A percentile compares a stretch with the other conserved stretches of the same genome.
phyloP scores from a whole-genome alignment of 2,329 filamentous ascomycete species.

The Cladosporium sp. region DNA sequence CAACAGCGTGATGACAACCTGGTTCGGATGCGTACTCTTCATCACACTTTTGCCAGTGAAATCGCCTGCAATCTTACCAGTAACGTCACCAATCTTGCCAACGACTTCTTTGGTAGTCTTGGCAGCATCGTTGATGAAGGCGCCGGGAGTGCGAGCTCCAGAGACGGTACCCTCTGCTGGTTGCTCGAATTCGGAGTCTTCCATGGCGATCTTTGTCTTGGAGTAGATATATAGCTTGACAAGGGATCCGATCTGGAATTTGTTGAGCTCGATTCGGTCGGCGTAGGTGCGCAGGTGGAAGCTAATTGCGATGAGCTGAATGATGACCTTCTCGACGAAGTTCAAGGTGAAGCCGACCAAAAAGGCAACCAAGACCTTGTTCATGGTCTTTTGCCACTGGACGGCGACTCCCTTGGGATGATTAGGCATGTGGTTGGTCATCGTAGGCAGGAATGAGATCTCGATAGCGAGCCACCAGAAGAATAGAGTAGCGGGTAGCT shows the following conservation, averaged over 20 bases:
- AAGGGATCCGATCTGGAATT: constrained; percentile 75
- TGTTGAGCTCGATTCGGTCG: constrained; percentile 87
- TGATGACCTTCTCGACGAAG: constrained; percentile 86
- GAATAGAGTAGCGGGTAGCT: constrained; percentile 82
- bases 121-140: constrained; percentile 66
- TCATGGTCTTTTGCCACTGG: constrained; percentile 73
- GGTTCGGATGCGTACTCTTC: constrained; percentile 74
- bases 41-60: constrained; percentile 75
- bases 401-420: constrained; percentile 39
- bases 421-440: constrained; percentile 58
- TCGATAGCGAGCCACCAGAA: constrained; percentile 89
- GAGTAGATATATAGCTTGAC: constrained; percentile 66
- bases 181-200: constrained; percentile 76
- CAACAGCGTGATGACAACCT: constrained; percentile 79
- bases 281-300: constrained; percentile 91
- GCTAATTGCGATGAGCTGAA: constrained; percentile 89
- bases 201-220: constrained; percentile 63
- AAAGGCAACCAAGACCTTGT: constrained; percentile 83
- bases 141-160: constrained; percentile 72
- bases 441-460: constrained; percentile 80
- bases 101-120: constrained; percentile 74
- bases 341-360: constrained; percentile 80
- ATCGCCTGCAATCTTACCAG: constrained; percentile 83
- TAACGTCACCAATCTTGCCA: constrained; percentile 79
- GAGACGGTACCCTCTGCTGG: constrained; percentile 46